Evolutionary conservation across 2,329 filamentous ascomycete species (phyloP).

Genomic region (Bipolaris cookei): DNA sequence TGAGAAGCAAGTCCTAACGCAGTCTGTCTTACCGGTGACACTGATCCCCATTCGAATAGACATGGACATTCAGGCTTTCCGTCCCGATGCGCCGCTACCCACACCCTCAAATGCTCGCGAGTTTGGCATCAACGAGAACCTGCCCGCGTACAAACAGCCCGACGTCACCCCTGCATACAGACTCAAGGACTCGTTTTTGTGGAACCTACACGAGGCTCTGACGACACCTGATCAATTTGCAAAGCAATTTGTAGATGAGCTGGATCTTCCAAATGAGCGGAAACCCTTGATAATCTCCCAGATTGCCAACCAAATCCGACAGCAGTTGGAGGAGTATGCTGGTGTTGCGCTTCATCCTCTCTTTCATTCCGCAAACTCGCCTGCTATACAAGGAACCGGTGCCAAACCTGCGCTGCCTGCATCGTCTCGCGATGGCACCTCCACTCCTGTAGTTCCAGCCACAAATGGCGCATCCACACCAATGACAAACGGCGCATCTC

Average conservation of each 20-base stretch:
- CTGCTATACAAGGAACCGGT: conserved; percentile 39
- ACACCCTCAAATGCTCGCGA: conserved; percentile 65
- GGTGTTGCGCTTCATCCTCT: conserved; percentile 91
- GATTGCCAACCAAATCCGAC: conserved; percentile 92
- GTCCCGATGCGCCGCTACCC: conserved; percentile 69
- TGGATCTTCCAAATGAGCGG: conserved; percentile 81
- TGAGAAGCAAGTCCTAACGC: conserved; percentile 66
- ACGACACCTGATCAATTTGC: conserved; percentile 97
- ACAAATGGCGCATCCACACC: conserved; percentile 63
- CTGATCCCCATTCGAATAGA: conserved; percentile 97
- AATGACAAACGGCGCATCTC: conserved; percentile 56
- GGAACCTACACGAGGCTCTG: conserved; percentile 95
- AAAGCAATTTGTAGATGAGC: conserved; percentile 84
- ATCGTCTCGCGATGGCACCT: conserved; percentile 59
- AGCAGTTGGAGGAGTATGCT: conserved; percentile 94
- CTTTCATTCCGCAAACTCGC: conserved; percentile 68
- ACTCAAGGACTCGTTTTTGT: conserved; percentile 92
- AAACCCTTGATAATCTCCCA: conserved; percentile 70
- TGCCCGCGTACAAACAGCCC: conserved; percentile 78
- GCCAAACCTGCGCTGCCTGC: conserved; percentile 46
- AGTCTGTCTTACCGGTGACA: conserved; percentile 81
- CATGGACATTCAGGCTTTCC: conserved; percentile 82
- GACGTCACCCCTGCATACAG: conserved; percentile 85
- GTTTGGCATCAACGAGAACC: conserved; percentile 69
- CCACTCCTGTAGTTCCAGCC: conserved; percentile 54